These are phyloP conservation scores for Gyromitra esculenta DNA, from an alignment of 2,329 filamentous ascomycete species.

Conservation along the genomic window DNA sequence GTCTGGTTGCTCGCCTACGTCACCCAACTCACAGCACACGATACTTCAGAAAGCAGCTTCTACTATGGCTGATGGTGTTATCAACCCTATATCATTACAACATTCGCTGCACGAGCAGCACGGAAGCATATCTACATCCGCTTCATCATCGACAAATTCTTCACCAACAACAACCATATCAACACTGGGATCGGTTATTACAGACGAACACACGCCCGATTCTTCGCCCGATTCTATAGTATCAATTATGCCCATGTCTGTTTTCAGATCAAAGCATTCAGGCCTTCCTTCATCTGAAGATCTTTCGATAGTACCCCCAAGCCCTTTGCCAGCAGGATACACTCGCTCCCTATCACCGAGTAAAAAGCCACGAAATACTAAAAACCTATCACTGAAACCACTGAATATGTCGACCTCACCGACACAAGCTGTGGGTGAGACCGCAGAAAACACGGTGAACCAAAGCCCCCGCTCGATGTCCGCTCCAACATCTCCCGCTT, in stretches of 20 bases:
- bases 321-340: slow-evolving; percentile 61
- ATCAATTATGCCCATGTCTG: slow-evolving; percentile 64
- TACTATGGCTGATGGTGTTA: slow-evolving; percentile 29
- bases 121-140: slow-evolving; percentile 80
- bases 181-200: slow-evolving; percentile 87
- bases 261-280: slow-evolving; percentile 72
- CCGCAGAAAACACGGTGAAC: slow-evolving; percentile 60
- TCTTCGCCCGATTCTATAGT: slow-evolving; percentile 88
- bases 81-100: slow-evolving; percentile 46
- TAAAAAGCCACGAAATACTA: slow-evolving; percentile 78
- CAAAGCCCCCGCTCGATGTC: slow-evolving; percentile 61
- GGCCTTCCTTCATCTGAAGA: slow-evolving; percentile 59
- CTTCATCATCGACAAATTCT: slow-evolving; percentile 86
- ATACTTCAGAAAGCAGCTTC: slow-evolving; percentile 40
- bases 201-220: slow-evolving; percentile 89
- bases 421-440: slow-evolving; percentile 64
- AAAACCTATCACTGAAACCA: slow-evolving; percentile 83
- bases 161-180: slow-evolving; percentile 95
- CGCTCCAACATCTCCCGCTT: slow-evolving; percentile 77
- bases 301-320: slow-evolving; percentile 59
- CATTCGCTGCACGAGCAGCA: slow-evolving; percentile 72
- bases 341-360: slow-evolving; percentile 64
- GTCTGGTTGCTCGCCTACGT: slow-evolving; percentile 52
- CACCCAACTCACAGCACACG: slow-evolving; percentile 48
- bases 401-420: slow-evolving; percentile 72